These are phyloP conservation scores for Hypholoma fasciculare DNA, from an alignment of 768 basidiomycete species.

Conservation along the genomic window DNA sequence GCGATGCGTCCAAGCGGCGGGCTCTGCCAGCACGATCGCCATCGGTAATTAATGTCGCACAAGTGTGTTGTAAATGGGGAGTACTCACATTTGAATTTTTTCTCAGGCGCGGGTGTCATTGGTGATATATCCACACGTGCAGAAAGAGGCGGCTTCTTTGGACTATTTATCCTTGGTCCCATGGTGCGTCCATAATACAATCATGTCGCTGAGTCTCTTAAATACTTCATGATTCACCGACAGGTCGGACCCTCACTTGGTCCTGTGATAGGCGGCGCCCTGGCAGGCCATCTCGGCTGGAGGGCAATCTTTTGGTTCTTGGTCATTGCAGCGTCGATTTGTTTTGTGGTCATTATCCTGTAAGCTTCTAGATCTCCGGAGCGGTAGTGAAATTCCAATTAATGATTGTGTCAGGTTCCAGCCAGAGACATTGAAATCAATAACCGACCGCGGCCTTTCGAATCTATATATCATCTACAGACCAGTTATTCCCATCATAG, in stretches of 20 bases:
- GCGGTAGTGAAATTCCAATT: not conserved
- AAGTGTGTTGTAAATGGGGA: not conserved
- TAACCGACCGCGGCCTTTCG: conserved; percentile 56
- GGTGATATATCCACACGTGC: conserved; percentile 73
- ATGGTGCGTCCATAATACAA: conserved; percentile 38
- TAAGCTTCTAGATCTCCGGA: conserved; percentile 25
- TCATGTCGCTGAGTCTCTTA: not conserved
- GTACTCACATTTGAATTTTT: not conserved
- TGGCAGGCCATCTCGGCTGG: conserved; percentile 64
- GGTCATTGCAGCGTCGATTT: conserved; percentile 44
- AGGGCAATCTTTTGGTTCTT: conserved; percentile 69
- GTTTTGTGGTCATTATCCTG: conserved; percentile 50
- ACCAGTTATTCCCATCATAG: conserved; percentile 53
- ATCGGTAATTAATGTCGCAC: conserved; percentile 44
- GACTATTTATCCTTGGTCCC: conserved; percentile 65
- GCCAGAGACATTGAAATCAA: conserved; percentile 53
- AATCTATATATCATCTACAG: conserved; percentile 46
- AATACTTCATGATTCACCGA: conserved; percentile 1
- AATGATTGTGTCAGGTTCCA: conserved; percentile 39
- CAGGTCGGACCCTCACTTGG: conserved; percentile 63
- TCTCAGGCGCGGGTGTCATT: conserved; percentile 69
- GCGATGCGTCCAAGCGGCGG: conserved; percentile 78
- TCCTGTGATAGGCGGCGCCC: conserved; percentile 58
- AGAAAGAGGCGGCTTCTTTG: conserved; percentile 76
- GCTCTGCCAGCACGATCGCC: conserved; percentile 78